A percentile compares a stretch with the other conserved stretches of the same genome.
These are phyloP conservation scores for Termitomyces bulborhizus DNA, from an alignment of 768 basidiomycete genomes.

Conservation along the genomic window DNA sequence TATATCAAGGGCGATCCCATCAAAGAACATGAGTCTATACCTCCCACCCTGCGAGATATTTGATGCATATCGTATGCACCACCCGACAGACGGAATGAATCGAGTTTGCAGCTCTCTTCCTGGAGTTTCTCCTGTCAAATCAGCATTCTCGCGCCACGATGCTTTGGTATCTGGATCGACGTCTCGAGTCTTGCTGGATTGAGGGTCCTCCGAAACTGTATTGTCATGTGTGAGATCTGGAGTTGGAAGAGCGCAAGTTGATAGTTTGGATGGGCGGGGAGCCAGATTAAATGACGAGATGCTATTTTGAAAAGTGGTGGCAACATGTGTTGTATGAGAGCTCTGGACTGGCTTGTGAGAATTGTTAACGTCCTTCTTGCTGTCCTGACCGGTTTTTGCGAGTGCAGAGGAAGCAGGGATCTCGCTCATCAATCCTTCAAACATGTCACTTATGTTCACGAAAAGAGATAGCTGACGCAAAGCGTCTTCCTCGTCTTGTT, in stretches of 20 bases:
- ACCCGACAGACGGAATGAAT: slow-evolving; percentile 33
- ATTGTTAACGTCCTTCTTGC: not conserved
- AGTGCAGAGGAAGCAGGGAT: not conserved
- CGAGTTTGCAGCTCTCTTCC: slow-evolving; percentile 23
- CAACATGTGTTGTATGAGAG: not conserved
- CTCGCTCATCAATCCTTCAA: slow-evolving; percentile 8
- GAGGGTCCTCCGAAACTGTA: not conserved
- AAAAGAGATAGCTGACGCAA: slow-evolving; percentile 20
- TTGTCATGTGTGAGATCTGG: not conserved
- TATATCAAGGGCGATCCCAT: slow-evolving; percentile 32
- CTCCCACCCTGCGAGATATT: slow-evolving; percentile 33
- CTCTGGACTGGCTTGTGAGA: not conserved
- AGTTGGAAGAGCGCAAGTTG: not conserved
- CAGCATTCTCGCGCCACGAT: slow-evolving; percentile 14
- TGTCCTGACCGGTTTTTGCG: not conserved
- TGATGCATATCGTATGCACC: slow-evolving; percentile 35
- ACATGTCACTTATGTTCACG: slow-evolving; percentile 18
- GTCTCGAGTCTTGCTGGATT: not conserved
- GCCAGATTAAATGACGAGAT: slow-evolving; percentile 10
- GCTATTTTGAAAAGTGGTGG: slow-evolving; percentile 1
- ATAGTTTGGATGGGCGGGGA: slow-evolving; percentile 11
- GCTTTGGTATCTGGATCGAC: slow-evolving; percentile 1
- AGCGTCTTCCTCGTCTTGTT: slow-evolving; percentile 20
- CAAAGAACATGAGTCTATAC: slow-evolving; percentile 38
- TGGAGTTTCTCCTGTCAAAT: slow-evolving; percentile 7